These are phyloP conservation scores for Micromonas commoda DNA, from an alignment of 139 green algal species.

Conservation along the genomic window DNA sequence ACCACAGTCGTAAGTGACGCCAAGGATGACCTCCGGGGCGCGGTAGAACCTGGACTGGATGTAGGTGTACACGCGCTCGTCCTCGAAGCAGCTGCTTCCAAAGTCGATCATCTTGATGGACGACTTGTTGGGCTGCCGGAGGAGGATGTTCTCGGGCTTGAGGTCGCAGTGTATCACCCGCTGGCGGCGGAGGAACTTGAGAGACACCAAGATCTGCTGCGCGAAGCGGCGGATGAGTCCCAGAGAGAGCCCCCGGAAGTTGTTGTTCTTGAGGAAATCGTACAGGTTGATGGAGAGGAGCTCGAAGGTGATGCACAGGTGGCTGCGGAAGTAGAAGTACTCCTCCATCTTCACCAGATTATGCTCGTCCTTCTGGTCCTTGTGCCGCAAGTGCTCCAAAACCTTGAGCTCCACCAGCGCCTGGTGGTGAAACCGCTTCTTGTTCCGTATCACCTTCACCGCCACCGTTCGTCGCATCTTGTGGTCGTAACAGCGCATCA, in stretches of 20 bases:
- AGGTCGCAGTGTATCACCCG: slow-evolving; percentile 76
- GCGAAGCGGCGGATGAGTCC: slow-evolving; percentile 63
- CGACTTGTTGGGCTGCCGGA: slow-evolving; percentile 53
- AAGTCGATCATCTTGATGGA: slow-evolving; percentile 72
- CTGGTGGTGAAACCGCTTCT: slow-evolving; percentile 80
- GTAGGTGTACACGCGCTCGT: slow-evolving; percentile 73
- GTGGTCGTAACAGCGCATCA: slow-evolving; percentile 76
- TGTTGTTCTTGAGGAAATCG: slow-evolving; percentile 78
- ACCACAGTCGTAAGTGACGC: slow-evolving; percentile 50
- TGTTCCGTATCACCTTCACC: slow-evolving; percentile 84
- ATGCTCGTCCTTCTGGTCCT: slow-evolving; percentile 23
- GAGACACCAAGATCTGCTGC: slow-evolving; percentile 53
- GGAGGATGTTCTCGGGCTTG: slow-evolving; percentile 80
- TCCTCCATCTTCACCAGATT: slow-evolving; percentile 46
- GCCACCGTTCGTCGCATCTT: slow-evolving; percentile 57
- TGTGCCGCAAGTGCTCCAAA: slow-evolving; percentile 49
- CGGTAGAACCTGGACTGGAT: slow-evolving; percentile 70
- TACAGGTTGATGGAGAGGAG: slow-evolving; percentile 81
- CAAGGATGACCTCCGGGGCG: slow-evolving; percentile 57
- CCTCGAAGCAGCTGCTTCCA: slow-evolving; percentile 63
- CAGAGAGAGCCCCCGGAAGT: slow-evolving; percentile 62
- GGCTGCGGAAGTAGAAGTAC: slow-evolving; percentile 71
- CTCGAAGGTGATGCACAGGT: slow-evolving; percentile 85
- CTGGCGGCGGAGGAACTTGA: slow-evolving; percentile 46
- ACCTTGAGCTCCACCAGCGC: slow-evolving; percentile 74